Evolutionary conservation across 2,329 filamentous ascomycete species (phyloP).

Genomic region (Ophiocordyceps unilateralis): DNA sequence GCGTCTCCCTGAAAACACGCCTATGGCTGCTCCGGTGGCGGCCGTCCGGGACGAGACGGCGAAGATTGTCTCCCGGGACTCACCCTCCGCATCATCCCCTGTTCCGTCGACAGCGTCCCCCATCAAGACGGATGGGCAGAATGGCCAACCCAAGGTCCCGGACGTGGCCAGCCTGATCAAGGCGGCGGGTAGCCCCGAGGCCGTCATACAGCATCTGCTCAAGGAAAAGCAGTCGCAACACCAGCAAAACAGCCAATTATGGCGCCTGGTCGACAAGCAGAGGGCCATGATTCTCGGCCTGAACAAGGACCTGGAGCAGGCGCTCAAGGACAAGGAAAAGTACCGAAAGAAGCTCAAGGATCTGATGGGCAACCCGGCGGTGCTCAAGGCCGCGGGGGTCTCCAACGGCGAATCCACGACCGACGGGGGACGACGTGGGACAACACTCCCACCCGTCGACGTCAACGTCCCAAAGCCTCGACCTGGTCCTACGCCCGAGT

Average conservation of each 20-base stretch:
- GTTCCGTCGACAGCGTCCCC: constrained; percentile 43
- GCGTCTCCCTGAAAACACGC: constrained; percentile 5
- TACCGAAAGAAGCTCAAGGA: not conserved
- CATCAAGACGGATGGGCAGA: constrained; percentile 27
- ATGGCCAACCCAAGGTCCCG: constrained; percentile 34
- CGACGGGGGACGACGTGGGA: constrained; percentile 1
- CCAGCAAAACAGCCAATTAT: not conserved
- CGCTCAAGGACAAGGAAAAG: not conserved
- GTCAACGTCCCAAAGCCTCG: constrained; percentile 4
- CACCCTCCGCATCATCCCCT: constrained; percentile 79
- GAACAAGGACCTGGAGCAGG: not conserved
- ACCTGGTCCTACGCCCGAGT: constrained; percentile 18
- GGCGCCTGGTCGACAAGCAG: not conserved
- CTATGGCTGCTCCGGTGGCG: constrained; percentile 30
- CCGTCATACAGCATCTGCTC: constrained; percentile 70
- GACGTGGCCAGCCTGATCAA: constrained; percentile 69
- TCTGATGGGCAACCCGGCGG: not conserved
- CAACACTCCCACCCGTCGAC: constrained; percentile 9
- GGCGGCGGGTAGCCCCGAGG: constrained; percentile 75
- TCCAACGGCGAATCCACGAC: constrained; percentile 4
- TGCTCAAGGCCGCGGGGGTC: constrained; percentile 12
- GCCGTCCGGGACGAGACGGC: constrained; percentile 21
- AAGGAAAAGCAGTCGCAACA: constrained; percentile 76
- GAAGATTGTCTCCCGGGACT: constrained; percentile 45
- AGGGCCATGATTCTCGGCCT: not conserved